Evolutionary conservation across 805 yeast species (phyloP).

Genomic region (Ogataea ganodermae): DNA sequence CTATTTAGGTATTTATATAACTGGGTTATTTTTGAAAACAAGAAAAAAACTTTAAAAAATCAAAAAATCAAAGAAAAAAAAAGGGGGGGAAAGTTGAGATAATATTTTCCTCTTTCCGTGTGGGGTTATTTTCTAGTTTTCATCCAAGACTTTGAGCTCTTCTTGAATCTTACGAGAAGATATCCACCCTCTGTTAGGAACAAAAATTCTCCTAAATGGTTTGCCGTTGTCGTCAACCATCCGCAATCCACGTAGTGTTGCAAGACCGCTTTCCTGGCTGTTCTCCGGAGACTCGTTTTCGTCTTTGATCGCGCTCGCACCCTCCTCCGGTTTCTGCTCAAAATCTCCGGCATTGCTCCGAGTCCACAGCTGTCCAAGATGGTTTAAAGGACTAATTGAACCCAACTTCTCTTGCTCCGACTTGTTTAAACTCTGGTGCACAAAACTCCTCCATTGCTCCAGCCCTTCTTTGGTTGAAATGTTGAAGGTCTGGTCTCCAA

Average conservation of each 20-base stretch:
- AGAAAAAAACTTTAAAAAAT: neutral
- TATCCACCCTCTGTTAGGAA: slow-evolving; percentile 56
- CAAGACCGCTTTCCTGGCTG: neutral
- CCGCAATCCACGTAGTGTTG: slow-evolving; percentile 10
- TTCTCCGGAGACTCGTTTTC: slow-evolving; percentile 4
- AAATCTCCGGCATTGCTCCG: neutral
- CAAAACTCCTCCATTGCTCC: slow-evolving; percentile 29
- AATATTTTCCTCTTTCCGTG: too few species aligned
- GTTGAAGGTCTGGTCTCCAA: slow-evolving; percentile 30
- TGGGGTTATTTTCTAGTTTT: neutral
- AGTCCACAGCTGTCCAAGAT: neutral
- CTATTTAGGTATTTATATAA: neutral
- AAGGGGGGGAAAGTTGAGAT: neutral
- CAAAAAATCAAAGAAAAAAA: neutral
- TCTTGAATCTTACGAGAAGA: slow-evolving; percentile 21
- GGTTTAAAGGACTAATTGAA: neutral
- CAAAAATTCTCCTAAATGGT: slow-evolving; percentile 44
- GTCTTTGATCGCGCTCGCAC: neutral
- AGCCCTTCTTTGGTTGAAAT: slow-evolving; percentile 35
- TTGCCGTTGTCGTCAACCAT: slow-evolving; percentile 40
- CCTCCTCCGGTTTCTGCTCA: neutral
- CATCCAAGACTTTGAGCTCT: slow-evolving; percentile 14
- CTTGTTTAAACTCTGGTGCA: slow-evolving; percentile 19
- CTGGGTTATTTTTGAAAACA: neutral
- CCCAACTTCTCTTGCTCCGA: neutral